These are phyloP conservation scores for Kalmusia sp. DNA, from an alignment of 2,329 filamentous ascomycete species.

Conservation along the genomic window DNA sequence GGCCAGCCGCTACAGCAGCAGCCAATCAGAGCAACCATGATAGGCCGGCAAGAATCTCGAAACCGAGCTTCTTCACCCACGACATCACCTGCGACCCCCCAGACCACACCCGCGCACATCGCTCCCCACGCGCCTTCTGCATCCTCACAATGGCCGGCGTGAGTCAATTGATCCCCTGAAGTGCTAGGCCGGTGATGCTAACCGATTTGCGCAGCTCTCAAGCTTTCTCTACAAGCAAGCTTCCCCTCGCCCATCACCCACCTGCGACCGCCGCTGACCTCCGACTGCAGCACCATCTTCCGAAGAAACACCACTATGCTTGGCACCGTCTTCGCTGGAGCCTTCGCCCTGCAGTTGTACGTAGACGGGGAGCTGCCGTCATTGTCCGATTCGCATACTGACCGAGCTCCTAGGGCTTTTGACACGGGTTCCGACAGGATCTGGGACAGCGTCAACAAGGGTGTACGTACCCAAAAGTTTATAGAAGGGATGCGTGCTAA, in stretches of 20 bases:
- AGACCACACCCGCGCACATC: slow-evolving; percentile 28
- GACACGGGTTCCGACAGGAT: slow-evolving; percentile 81
- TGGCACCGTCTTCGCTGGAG: slow-evolving; percentile 81
- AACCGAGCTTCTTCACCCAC: slow-evolving; percentile 28
- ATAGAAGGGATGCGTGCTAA: slow-evolving; percentile 24
- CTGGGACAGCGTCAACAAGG: slow-evolving; percentile 91
- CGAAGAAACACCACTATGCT: slow-evolving; percentile 89
- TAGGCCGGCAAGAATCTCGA: slow-evolving; percentile 26
- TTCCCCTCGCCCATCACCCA: slow-evolving; percentile 25
- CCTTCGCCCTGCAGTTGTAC: slow-evolving; percentile 95
- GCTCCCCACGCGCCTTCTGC: slow-evolving; percentile 24
- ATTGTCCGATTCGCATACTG: slow-evolving; percentile 23
- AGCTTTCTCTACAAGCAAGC: slow-evolving; percentile 62
- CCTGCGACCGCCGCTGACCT: slow-evolving; percentile 32
- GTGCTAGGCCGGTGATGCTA: slow-evolving; percentile 23
- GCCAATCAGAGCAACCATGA: slow-evolving; percentile 38
- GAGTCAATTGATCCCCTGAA: slow-evolving; percentile 47
- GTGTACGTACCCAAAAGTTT: slow-evolving; percentile 60
- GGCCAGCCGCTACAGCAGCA: background rate
- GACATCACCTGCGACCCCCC: slow-evolving; percentile 34
- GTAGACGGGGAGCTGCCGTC: slow-evolving; percentile 43
- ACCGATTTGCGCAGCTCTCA: slow-evolving; percentile 53
- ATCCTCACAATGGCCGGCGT: slow-evolving; percentile 66
- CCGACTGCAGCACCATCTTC: slow-evolving; percentile 74
- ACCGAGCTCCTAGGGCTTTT: slow-evolving; percentile 69